A percentile compares a stretch with the other conserved stretches of the same genome.
Conservation (phyloP, 495 filamentous ascomycete genomes). For the Aspergillus sclerotioniger region DNA sequence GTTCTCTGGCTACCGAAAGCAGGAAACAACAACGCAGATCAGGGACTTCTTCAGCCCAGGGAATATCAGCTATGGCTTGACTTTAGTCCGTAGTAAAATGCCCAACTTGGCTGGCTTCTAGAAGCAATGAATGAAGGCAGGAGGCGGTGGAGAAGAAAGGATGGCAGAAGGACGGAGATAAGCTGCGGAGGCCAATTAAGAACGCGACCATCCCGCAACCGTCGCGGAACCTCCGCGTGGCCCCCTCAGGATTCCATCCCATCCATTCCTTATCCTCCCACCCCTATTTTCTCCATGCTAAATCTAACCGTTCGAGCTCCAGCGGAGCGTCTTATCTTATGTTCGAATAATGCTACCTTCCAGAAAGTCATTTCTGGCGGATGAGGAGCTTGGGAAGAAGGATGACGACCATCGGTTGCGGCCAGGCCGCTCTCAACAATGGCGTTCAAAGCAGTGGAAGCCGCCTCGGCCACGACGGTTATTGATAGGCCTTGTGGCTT, state of each 20-base stretch:
- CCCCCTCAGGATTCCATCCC: background rate
- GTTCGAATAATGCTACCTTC: constrained; percentile 39
- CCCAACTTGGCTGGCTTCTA: background rate
- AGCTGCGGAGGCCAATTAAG: background rate
- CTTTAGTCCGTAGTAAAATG: background rate
- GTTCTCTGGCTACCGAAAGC: background rate
- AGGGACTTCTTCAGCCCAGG: background rate
- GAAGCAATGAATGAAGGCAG: background rate
- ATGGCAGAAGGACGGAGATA: background rate
- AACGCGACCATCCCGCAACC: background rate
- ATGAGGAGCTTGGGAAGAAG: constrained; percentile 70
- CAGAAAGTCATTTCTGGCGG: constrained; percentile 47
- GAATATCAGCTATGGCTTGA: background rate
- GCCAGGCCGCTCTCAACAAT: constrained; percentile 21
- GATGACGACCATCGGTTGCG: constrained; percentile 59
- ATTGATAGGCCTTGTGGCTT: constrained; percentile 35
- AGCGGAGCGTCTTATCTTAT: constrained; percentile 19
- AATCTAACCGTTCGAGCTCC: constrained; percentile 11
- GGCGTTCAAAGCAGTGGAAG: constrained; percentile 31
- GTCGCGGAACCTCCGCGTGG: background rate
- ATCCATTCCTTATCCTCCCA: constrained; percentile 5
- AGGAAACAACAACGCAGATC: background rate
- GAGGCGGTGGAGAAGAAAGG: background rate
- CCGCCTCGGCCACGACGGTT: constrained; percentile 46
- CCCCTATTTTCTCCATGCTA: constrained; percentile 14